Conservation (phyloP, 805 yeast genomes). For the Cyberlindnera japonica region DNA sequence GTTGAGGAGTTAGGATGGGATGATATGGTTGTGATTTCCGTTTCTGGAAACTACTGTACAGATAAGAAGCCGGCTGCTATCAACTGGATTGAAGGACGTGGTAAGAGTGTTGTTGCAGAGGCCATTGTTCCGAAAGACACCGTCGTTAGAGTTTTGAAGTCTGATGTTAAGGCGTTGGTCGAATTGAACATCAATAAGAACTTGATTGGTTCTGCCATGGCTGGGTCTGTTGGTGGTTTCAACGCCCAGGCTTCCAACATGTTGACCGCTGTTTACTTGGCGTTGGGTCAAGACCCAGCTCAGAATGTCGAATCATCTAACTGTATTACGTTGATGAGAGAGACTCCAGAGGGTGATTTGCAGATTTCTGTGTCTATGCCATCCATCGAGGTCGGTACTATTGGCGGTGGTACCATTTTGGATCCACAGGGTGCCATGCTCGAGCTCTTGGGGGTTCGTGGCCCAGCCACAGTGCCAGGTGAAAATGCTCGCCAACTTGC, state of each 20-base stretch:
- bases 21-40: constrained; percentile 89
- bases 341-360: constrained; percentile 69
- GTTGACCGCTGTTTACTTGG: constrained; percentile 90
- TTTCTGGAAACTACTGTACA: constrained; percentile 96
- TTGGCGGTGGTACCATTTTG: constrained; percentile 97
- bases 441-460: constrained; percentile 89
- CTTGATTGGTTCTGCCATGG: constrained; percentile 95
- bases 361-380: constrained; percentile 98
- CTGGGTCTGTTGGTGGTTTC: constrained; percentile 97
- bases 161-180: constrained; percentile 88
- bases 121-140: constrained; percentile 82
- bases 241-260: constrained; percentile 98
- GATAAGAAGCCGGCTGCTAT: constrained; percentile 98
- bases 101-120: constrained; percentile 96
- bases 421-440: constrained; percentile 97
- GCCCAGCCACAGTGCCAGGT: constrained; percentile 93
- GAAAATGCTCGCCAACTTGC: constrained; percentile 93
- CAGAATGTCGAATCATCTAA: constrained; percentile 97
- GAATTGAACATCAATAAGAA: constrained; percentile 87
- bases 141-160: constrained; percentile 79
- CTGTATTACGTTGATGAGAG: constrained; percentile 94
- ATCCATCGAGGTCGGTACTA: constrained; percentile 96
- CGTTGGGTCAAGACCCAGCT: constrained; percentile 99
- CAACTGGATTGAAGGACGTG: constrained; percentile 99
- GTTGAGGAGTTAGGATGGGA: constrained; percentile 84